Base-by-base conservation (phyloP, 75 land plant genomes). In the Pinus tabuliformis region DNA sequence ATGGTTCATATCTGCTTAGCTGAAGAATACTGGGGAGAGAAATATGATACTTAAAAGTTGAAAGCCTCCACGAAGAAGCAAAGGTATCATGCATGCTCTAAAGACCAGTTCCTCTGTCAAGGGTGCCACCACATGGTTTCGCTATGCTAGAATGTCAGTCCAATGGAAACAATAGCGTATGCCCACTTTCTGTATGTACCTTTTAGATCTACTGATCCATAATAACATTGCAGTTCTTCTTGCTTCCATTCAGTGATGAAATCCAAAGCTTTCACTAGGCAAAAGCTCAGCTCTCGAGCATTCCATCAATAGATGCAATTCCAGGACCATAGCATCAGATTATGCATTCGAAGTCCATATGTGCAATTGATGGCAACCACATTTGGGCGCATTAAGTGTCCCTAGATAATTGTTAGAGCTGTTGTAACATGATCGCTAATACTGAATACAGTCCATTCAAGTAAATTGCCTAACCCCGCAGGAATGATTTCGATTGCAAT, bases 21-120 rank as follows among this genome's bases (percentile, higher is more conserved):
- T 89, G 83, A 94, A 94, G 76, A 92, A 92, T 57, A 88, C 75
- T 26, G 95, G 97, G 76, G 88, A 75, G 56, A 94, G 80, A 83
- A 92, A 88, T 76, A 94, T 81, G 76, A 80, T 79, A 36, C 45
- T 75, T 52, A 81, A 78, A 18, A 75, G 74, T 26, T 78, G 79
- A 57, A 89, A 92, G 78, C 99, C 98, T 56, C 91, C 95, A 81
- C 93, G 94, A 56, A 94, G 84, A 72, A 97, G 91, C 77, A 94
- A 68, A 22, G 99, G 98, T 70, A 92, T 85, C 95, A 96, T 96
- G 79, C 99, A 96, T 71, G 93, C 98, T 78, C 99, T 87, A 77
- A 96, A 96, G 39, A 96, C 99, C 85, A 95, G 63, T 84, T 96
- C 99, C 76, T 96, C 99, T 3, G 98, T 91, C 3, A 94, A 18